These are phyloP conservation scores for Neospermospora avenae DNA, from an alignment of 2,329 filamentous ascomycete genomes.

Conservation along the genomic window DNA sequence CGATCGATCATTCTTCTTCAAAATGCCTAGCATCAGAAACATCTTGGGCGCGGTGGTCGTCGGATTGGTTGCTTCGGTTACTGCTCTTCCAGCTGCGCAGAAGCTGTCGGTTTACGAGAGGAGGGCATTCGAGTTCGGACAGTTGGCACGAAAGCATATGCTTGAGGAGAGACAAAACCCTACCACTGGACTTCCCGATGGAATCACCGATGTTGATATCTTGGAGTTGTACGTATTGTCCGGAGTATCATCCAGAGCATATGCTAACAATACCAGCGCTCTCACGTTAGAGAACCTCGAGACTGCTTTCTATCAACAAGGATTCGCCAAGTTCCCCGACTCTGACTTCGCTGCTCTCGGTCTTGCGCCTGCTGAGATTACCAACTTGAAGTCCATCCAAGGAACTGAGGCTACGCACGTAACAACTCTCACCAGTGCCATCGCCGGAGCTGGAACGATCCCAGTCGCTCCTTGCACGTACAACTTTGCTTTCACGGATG, in stretches of 20 bases:
- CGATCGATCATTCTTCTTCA: conserved; percentile 14
- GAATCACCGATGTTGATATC: conserved; percentile 48
- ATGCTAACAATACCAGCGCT: conserved; percentile 45
- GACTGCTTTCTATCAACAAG: conserved; percentile 67
- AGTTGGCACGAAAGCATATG: conserved; percentile 17
- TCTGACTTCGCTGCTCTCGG: conserved; percentile 63
- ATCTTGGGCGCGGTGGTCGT: conserved; percentile 29
- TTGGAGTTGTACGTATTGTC: conserved; percentile 47
- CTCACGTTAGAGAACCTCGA: conserved; percentile 74
- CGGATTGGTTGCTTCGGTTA: conserved; percentile 26
- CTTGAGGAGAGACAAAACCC: conserved; percentile 29
- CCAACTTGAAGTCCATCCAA: conserved; percentile 60
- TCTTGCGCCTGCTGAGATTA: conserved; percentile 51
- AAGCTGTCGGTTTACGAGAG: conserved; percentile 26
- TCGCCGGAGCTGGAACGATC: conserved; percentile 58
- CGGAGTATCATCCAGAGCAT: not conserved
- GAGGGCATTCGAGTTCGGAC: conserved; percentile 27
- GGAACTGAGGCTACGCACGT: conserved; percentile 63
- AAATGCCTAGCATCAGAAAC: conserved; percentile 34
- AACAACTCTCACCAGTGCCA: conserved; percentile 53
- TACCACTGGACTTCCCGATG: conserved; percentile 35
- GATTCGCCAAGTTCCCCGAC: conserved; percentile 63
- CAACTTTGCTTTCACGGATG: conserved; percentile 66
- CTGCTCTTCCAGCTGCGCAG: conserved; percentile 32
- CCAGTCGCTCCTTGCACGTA: conserved; percentile 70